Conservation (phyloP, 805 yeast species). For the Zygotorulaspora danielsina region DNA sequence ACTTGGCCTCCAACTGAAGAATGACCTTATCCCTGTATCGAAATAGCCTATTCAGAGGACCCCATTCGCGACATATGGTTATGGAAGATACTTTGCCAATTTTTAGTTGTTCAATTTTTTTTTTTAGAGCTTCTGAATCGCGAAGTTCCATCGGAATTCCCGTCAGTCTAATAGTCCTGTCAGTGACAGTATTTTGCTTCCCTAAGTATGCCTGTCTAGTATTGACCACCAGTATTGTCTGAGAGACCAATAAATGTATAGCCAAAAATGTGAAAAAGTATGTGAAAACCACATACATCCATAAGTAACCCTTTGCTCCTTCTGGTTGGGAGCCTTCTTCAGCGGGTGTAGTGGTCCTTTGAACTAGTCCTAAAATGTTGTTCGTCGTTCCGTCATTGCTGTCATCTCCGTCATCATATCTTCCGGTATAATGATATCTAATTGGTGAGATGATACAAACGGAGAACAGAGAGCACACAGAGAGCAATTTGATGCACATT, state of each 20-base stretch:
- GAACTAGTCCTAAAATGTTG: conserved; percentile 2
- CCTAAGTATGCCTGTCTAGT: conserved; percentile 82
- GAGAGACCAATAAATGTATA: conserved; percentile 55
- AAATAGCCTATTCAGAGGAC: conserved; percentile 60
- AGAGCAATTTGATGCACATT: conserved; percentile 70
- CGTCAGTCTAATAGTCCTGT: conserved; percentile 78
- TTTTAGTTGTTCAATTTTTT: conserved; percentile 71
- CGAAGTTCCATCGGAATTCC: conserved; percentile 86
- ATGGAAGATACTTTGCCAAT: conserved; percentile 77
- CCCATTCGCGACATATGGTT: conserved; percentile 86
- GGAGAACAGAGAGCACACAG: conserved; percentile 64
- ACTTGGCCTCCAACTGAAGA: conserved; percentile 53
- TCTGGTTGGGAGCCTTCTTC: conserved; percentile 36
- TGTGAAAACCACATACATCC: conserved; percentile 87
- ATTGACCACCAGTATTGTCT: conserved; percentile 67
- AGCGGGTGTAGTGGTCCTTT: conserved; percentile 19
- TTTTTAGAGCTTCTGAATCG: conserved; percentile 61
- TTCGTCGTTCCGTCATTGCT: neutral
- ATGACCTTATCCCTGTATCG: conserved; percentile 53
- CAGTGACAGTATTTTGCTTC: conserved; percentile 81
- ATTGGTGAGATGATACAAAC: conserved; percentile 77
- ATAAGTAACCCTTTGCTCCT: conserved; percentile 52
- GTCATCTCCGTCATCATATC: conserved; percentile 55
- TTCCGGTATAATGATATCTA: conserved; percentile 77
- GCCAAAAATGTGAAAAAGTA: conserved; percentile 75